Conservation (phyloP, 257 asterid species). For the Handroanthus guayacan region DNA sequence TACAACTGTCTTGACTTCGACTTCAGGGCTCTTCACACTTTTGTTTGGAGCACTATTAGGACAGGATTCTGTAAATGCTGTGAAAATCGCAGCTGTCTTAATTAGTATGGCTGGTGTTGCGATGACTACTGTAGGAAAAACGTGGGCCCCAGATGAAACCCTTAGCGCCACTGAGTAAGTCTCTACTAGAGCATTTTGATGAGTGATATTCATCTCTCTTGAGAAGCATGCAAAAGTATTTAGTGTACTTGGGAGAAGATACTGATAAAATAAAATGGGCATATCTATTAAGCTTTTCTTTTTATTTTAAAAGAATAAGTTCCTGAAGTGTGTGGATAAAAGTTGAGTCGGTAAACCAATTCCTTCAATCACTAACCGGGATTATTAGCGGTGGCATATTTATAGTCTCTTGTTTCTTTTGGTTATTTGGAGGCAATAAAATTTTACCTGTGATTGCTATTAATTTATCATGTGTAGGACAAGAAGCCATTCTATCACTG, state of each 20-base stretch:
- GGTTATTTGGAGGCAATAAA: neutral
- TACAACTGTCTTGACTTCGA: slow-evolving; percentile 81
- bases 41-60: slow-evolving; percentile 72
- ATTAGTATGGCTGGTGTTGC: slow-evolving; percentile 80
- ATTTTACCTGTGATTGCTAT: slow-evolving; percentile 6
- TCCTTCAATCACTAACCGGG: too few relatives aligned
- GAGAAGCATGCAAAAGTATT: neutral
- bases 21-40: slow-evolving; percentile 85
- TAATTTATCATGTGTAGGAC: slow-evolving; percentile 43
- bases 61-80: slow-evolving; percentile 60
- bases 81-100: slow-evolving; percentile 64
- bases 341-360: neutral
- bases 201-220: neutral
- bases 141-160: slow-evolving; percentile 80
- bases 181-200: neutral
- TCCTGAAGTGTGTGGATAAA: too few relatives aligned
- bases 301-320: too few relatives aligned
- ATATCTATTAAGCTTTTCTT: too few relatives aligned
- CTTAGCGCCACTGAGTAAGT: slow-evolving; percentile 68
- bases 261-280: too few relatives aligned
- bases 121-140: slow-evolving; percentile 78
- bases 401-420: neutral
- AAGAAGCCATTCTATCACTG: slow-evolving; percentile 55
- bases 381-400: neutral
- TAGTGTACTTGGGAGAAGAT: neutral